A percentile compares a stretch with the other conserved stretches of the same genome.
phyloP scores from a whole-genome alignment of 805 yeast species.

The Suhomyces tanzawaensis region DNA sequence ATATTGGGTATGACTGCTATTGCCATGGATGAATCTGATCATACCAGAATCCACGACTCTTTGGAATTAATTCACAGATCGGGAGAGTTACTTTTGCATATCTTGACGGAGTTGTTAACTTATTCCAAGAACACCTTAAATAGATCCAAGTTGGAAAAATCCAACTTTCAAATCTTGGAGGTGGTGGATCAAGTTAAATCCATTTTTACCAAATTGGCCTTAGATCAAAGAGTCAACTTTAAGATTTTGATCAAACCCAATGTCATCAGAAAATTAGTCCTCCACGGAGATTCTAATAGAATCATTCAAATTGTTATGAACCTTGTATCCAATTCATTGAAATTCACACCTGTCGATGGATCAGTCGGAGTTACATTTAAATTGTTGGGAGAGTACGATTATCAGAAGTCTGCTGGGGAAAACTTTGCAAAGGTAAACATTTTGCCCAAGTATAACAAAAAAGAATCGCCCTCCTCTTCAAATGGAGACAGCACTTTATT shows the following conservation, averaged over 20 bases:
- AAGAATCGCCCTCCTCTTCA: neutral
- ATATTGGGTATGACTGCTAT: conserved; percentile 94
- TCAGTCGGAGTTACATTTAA: conserved; percentile 62
- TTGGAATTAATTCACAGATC: conserved; percentile 82
- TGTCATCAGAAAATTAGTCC: conserved; percentile 55
- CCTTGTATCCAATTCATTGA: conserved; percentile 82
- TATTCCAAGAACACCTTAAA: conserved; percentile 91
- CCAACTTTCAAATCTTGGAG: conserved; percentile 76
- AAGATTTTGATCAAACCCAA: conserved; percentile 63
- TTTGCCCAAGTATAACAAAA: conserved; percentile 16
- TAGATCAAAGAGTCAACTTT: conserved; percentile 71
- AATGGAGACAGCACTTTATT: neutral
- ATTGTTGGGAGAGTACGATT: conserved; percentile 69
- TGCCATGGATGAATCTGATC: conserved; percentile 82
- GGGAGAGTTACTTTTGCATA: conserved; percentile 86
- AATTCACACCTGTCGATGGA: conserved; percentile 91
- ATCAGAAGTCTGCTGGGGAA: conserved; percentile 35
- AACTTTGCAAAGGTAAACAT: conserved; percentile 49
- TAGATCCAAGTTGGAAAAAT: conserved; percentile 76
- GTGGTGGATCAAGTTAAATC: conserved; percentile 82
- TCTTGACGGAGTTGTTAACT: conserved; percentile 85
- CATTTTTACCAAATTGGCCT: conserved; percentile 77
- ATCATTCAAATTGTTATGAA: conserved; percentile 92
- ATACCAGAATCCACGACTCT: conserved; percentile 64
- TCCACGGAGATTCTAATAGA: conserved; percentile 87